Conservation (phyloP, 768 basidiomycete species). For the Clavaria fumosa region DNA sequence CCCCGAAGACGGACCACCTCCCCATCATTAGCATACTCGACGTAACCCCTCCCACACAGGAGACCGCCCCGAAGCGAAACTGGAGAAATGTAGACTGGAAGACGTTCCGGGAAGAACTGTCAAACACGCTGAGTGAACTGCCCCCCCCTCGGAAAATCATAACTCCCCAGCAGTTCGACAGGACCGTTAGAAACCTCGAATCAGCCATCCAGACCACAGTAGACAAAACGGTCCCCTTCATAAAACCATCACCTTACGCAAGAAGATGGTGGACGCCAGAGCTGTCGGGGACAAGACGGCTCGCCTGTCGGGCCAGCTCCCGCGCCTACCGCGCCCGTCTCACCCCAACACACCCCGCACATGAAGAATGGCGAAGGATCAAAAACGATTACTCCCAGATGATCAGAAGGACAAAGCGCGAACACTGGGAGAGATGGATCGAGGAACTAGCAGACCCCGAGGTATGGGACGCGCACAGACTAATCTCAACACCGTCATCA, state of each 20-base stretch:
- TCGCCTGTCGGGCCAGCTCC: neutral
- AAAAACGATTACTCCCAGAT: constrained; percentile 5
- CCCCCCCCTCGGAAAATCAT: neutral
- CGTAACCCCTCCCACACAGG: constrained; percentile 4
- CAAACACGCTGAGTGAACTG: neutral
- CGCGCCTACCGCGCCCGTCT: neutral
- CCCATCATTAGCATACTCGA: constrained; percentile 17
- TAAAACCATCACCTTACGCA: neutral
- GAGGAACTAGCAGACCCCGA: constrained; percentile 2
- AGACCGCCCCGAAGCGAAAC: neutral
- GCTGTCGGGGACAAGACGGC: neutral
- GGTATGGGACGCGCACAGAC: constrained; percentile 11
- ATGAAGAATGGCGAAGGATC: neutral
- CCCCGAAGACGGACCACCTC: constrained; percentile 19
- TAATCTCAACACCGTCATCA: neutral
- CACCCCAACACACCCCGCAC: neutral
- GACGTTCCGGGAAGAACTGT: neutral
- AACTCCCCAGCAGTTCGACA: neutral
- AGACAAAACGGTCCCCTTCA: neutral
- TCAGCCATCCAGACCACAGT: neutral
- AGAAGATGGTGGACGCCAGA: neutral
- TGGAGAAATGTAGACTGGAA: neutral
- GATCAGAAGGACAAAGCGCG: constrained; percentile 6
- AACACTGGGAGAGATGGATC: constrained; percentile 11
- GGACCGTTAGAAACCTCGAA: neutral